Base-by-base conservation (phyloP, 768 basidiomycete genomes). In the Lactifluus hygrophoroides region DNA sequence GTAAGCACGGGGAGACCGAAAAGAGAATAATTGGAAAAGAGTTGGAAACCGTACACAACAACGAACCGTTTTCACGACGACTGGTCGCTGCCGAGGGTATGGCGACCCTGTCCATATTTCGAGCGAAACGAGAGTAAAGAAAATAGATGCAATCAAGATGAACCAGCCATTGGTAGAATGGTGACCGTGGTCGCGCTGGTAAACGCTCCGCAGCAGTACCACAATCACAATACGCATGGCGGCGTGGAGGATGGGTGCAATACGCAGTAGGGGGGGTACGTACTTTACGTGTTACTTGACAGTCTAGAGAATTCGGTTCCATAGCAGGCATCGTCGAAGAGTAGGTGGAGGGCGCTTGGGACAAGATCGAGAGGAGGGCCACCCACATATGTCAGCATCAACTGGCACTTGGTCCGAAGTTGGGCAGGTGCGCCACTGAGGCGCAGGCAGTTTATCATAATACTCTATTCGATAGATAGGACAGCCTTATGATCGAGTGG, bases 61-160 rank as follows among this genome's bases (percentile, higher is more conserved):
- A 48, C 57, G 57, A 58, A 58, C 57, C 57, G 51, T 58, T 58
- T 54, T 30, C n/a, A n/a, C n/a, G n/a, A 37, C 48, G 40, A 23
- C 30, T 34, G 13, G 35, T 27, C 1, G 25, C 42, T 21, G 16
- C 42, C 42, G 21, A 43, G 42, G 10, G 21, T 43, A 23, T 43
- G 17, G 34, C 23, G 25, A 38, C 16, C 4, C 51, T 34, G 28
- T 44, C 42, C 30, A 32, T 16, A 9, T 6, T 44, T 28, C 23
- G 42, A 37, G 45, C 17, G 16, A 34, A 51, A 30, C 37, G 37
- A n/a, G 11, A 51, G 0, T 6, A 27, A 17, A 34, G 37, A 30
- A 19, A 25, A 35, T 19, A 25, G 42, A 16, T 43, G 42, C 42
- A 21, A 11, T 16, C 23, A 11, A 11, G 10, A 43, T 43, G 10